These are phyloP conservation scores for Herpotrichia juniperi DNA, from an alignment of 2,329 filamentous ascomycete genomes.

Conservation along the genomic window DNA sequence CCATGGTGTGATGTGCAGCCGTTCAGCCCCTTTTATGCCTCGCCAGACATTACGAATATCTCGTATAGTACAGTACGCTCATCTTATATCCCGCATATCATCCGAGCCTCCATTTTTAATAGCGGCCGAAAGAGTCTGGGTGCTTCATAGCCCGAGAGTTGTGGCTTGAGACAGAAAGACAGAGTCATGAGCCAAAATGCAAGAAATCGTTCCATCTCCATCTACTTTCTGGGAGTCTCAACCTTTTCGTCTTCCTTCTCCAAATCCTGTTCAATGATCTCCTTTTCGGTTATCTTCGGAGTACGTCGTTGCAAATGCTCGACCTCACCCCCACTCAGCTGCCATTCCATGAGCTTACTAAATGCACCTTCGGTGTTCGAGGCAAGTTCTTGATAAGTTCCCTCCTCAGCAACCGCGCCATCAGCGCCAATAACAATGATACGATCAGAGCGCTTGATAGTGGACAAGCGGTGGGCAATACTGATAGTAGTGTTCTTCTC, in stretches of 20 bases:
- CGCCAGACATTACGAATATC: too few relatives aligned
- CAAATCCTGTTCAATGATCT: constrained; percentile 56
- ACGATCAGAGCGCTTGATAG: constrained; percentile 92
- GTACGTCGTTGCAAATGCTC: constrained; percentile 27
- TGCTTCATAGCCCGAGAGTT: too few relatives aligned
- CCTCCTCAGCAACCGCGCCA: constrained; percentile 88
- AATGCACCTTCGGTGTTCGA: constrained; percentile 80
- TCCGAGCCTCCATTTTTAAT: too few relatives aligned
- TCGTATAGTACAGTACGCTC: background rate
- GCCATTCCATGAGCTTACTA: constrained; percentile 97
- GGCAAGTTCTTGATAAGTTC: constrained; percentile 79
- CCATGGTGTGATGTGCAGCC: too few relatives aligned
- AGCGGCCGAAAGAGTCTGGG: too few relatives aligned
- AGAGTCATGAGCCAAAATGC: background rate
- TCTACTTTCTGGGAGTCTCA: constrained; percentile 1
- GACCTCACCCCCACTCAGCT: constrained; percentile 83
- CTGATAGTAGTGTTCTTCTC: constrained; percentile 96
- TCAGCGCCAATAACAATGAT: constrained; percentile 91
- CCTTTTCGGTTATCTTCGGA: constrained; percentile 53
- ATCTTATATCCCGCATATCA: background rate
- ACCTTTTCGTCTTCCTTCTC: constrained; percentile 44
- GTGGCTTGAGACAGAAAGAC: too few relatives aligned
- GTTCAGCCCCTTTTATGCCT: too few relatives aligned
- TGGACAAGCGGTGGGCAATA: constrained; percentile 93
- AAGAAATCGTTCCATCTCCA: background rate